Evolutionary conservation across 208 protist genomes (phyloP).

Genomic region (Porcisia hertigi): DNA sequence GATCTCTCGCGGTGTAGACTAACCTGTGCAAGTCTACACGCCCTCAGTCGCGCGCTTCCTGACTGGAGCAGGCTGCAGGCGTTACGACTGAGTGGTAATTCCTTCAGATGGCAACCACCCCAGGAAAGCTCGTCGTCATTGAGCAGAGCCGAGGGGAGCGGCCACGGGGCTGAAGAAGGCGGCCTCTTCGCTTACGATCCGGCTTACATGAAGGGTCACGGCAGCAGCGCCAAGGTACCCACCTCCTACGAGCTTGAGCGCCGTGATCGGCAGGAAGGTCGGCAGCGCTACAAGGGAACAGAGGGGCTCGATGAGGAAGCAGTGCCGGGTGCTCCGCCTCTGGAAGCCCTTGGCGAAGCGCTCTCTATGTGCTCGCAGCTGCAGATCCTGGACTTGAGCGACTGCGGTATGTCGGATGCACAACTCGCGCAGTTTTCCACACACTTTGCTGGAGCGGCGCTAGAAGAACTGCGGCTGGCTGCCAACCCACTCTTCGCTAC

Average conservation of each 20-base stretch:
- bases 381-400: conserved; percentile 53
- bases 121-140: neutral
- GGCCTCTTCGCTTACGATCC: conserved; percentile 74
- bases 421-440: conserved; percentile 26
- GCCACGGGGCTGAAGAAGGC: conserved; percentile 10
- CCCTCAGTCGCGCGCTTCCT: conserved; percentile 38
- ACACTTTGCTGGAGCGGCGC: conserved; percentile 29
- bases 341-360: conserved; percentile 51
- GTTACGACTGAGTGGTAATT: conserved; percentile 68
- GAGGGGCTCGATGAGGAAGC: conserved; percentile 19
- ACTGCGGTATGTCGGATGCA: conserved; percentile 47
- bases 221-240: conserved; percentile 47
- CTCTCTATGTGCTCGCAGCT: conserved; percentile 54
- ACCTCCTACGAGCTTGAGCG: conserved; percentile 81
- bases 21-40: conserved; percentile 35
- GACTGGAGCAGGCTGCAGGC: conserved; percentile 37
- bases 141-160: neutral
- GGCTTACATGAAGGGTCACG: conserved; percentile 45
- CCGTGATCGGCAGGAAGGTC: conserved; percentile 60
- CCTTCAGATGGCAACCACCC: conserved; percentile 30
- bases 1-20: conserved; percentile 79
- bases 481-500: conserved; percentile 64
- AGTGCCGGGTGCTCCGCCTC: neutral
- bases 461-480: conserved; percentile 53
- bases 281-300: conserved; percentile 54